Base-by-base conservation (phyloP, 2,329 filamentous ascomycete genomes). In the Trichoderma sp. region DNA sequence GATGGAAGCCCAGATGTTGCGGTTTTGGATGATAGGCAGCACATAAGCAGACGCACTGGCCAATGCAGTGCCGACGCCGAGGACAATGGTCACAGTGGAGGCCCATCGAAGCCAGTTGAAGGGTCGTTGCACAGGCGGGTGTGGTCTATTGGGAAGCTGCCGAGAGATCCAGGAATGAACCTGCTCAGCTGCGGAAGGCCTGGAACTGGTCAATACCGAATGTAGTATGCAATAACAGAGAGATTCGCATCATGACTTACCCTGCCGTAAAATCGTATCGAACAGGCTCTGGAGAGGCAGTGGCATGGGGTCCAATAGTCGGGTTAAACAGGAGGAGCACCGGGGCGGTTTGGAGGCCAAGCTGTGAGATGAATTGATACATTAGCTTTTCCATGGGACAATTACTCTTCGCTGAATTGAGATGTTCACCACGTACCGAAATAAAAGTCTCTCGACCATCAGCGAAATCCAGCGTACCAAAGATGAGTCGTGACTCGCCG, bases 281-380 rank as follows among this genome's bases (percentile, higher is more conserved):
- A 54, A 91, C 73, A 37, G 94, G 93, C 18, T 91, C 87, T 63
- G 83, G 80, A 68, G 91, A 88, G 56, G 87, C 76, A 73, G 88
- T 90, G 63, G 95, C 94, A 79, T 93, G 87, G 30, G 92, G 91
- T 21, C 96, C 96, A 68, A 85, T 81, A 5, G 94, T 97, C 28
- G 96, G 93, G 71, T 89, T 92, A 84, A 96, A 98, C 73, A 97
- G 83, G 55, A 97, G 83, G 54, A 99, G 85, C 49, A 98, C 91
- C 1, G 96, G 96, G 7, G 96, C 96, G 58, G 95, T 97, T 89
- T 97, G 93, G 52, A 99, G 89, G 80, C 92, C 90, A 74, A 98
- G 87, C 95, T 98, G 74, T 43, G 7, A 49, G n/a, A 21, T 58
- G 24, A 65, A 30, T 39, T 66, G 51, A 54, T 28, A 21, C 24